phyloP scores from a whole-genome alignment of 768 basidiomycete genomes.

The Dacryopinax primogenitus region DNA sequence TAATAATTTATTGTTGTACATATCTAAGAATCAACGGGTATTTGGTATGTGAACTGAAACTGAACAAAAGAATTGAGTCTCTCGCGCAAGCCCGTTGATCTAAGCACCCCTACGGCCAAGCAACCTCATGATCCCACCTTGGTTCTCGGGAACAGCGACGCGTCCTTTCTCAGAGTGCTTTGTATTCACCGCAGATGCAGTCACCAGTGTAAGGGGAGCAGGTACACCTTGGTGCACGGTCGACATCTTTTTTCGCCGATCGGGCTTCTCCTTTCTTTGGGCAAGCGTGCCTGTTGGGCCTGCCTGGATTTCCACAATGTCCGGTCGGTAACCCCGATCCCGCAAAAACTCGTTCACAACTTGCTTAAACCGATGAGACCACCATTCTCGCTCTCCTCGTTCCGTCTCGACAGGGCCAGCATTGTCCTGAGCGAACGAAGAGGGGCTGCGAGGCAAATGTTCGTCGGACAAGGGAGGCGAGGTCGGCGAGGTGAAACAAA shows the following conservation, averaged over 20 bases:
- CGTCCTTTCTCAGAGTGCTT: not conserved
- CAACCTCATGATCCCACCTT: not conserved
- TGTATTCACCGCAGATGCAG: not conserved
- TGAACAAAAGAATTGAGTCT: not conserved
- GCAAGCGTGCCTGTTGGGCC: not conserved
- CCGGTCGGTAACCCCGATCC: not conserved
- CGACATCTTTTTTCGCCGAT: not conserved
- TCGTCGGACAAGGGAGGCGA: conserved; percentile 29
- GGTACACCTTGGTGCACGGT: not conserved
- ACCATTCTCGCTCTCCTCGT: conserved; percentile 60
- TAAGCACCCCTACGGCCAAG: not conserved
- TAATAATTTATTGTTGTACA: no score
- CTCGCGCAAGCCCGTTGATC: not conserved
- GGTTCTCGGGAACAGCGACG: not conserved
- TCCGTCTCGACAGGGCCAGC: conserved; percentile 34
- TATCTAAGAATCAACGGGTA: no score
- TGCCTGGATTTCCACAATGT: not conserved
- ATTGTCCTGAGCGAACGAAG: conserved; percentile 47
- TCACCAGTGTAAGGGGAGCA: not conserved
- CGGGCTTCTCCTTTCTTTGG: not conserved
- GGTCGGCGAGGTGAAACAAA: not conserved
- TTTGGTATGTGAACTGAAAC: not conserved
- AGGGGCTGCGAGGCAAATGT: conserved; percentile 41
- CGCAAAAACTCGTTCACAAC: conserved; percentile 25
- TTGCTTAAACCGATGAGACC: conserved; percentile 53